phyloP scores from a whole-genome alignment of 192 early-diverging fungal genomes.

The Rhizophlyctis rosea region DNA sequence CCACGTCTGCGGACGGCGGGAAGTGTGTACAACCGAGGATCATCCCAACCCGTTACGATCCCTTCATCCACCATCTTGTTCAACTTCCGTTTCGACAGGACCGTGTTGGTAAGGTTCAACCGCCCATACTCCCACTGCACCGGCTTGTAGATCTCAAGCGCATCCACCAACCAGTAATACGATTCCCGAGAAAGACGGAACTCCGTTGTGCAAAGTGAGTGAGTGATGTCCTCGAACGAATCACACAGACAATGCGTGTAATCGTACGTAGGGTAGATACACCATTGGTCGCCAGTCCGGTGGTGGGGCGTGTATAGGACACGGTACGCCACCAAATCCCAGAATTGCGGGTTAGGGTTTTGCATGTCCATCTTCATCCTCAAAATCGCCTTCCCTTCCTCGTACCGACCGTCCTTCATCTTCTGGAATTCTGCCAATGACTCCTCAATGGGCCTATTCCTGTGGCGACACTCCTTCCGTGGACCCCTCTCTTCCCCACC shows the following conservation, averaged over 20 bases:
- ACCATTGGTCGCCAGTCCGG: constrained; percentile 91
- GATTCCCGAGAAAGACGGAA: constrained; percentile 90
- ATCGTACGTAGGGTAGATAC: constrained; percentile 99
- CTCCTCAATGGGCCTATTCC: constrained; percentile 88
- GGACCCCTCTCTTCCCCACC: constrained; percentile 87
- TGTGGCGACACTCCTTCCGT: constrained; percentile 84
- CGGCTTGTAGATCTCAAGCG: constrained; percentile 97
- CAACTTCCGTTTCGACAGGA: constrained; percentile 98
- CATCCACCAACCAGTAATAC: constrained; percentile 99
- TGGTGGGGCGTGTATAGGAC: constrained; percentile 88
- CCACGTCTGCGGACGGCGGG: constrained; percentile 93
- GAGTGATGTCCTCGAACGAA: constrained; percentile 99
- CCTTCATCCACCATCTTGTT: constrained; percentile 80
- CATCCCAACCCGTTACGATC: constrained; percentile 87
- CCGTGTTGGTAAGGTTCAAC: constrained; percentile 87
- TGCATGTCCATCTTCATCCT: constrained; percentile 99
- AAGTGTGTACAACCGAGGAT: constrained; percentile 96
- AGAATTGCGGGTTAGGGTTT: constrained; percentile 98
- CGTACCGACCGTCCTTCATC: constrained; percentile 98
- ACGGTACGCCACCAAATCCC: constrained; percentile 98
- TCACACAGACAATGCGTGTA: constrained; percentile 98
- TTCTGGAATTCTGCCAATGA: constrained; percentile 90
- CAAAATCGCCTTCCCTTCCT: constrained; percentile 83
- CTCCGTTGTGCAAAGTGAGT: constrained; percentile 97
- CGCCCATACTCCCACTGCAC: constrained; percentile 99